Evolutionary conservation across 768 basidiomycete genomes (phyloP).

Genomic region (Hygrocybe punicea): DNA sequence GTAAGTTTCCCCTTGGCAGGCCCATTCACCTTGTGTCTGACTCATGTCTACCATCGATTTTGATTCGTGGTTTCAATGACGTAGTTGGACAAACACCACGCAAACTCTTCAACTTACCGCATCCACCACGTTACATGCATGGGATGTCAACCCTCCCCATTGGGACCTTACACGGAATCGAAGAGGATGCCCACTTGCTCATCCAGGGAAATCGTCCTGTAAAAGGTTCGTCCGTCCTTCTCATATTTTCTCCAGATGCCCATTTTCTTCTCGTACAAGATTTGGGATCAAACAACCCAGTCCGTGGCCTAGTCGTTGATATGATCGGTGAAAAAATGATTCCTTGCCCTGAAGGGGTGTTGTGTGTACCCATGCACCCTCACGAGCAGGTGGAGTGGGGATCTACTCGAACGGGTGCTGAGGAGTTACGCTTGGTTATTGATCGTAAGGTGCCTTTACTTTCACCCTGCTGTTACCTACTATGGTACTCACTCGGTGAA

Average conservation of each 20-base stretch:
- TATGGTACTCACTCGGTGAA: neutral
- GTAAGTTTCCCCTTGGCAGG: conserved; percentile 37
- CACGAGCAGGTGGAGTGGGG: conserved; percentile 76
- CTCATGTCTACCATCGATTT: too few relatives aligned
- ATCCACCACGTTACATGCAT: conserved; percentile 71
- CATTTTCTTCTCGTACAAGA: conserved; percentile 34
- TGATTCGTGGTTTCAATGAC: conserved; percentile 3
- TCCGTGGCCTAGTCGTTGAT: conserved; percentile 56
- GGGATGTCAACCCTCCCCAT: conserved; percentile 72
- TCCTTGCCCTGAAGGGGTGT: conserved; percentile 56
- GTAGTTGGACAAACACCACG: conserved; percentile 89
- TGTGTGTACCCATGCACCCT: conserved; percentile 55
- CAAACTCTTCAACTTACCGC: conserved; percentile 73
- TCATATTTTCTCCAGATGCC: neutral
- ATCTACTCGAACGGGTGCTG: conserved; percentile 39
- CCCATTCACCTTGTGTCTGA: neutral
- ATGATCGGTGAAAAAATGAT: conserved; percentile 55
- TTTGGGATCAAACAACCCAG: conserved; percentile 44
- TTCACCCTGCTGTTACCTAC: conserved; percentile 4
- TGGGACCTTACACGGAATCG: conserved; percentile 69
- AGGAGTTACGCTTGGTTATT: conserved; percentile 58
- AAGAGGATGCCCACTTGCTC: conserved; percentile 76
- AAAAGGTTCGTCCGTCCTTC: conserved; percentile 42
- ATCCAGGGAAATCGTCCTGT: conserved; percentile 53
- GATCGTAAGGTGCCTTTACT: conserved; percentile 53